phyloP scores from a whole-genome alignment of 2,329 filamentous ascomycete genomes.

The Pseudogymnoascus sp. region DNA sequence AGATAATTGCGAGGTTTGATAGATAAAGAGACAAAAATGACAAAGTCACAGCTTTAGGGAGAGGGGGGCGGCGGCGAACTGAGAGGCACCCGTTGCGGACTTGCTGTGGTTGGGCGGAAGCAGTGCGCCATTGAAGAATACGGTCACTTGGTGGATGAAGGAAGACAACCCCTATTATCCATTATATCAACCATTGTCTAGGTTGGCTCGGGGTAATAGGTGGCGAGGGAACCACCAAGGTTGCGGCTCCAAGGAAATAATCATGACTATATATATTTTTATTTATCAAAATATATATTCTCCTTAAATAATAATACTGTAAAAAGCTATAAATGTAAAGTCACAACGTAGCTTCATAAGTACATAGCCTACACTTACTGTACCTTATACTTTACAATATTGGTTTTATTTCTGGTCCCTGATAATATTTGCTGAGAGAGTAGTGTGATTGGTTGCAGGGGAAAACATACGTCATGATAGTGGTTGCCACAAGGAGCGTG shows the following conservation, averaged over 20 bases:
- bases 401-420: background rate
- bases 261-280: too few relatives aligned
- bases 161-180: background rate
- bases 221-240: background rate
- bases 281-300: too few relatives aligned
- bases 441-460: too few relatives aligned
- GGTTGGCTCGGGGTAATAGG: background rate
- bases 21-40: background rate
- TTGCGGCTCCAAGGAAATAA: background rate
- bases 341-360: background rate
- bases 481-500: background rate
- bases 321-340: too few relatives aligned
- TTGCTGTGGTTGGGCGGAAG: background rate
- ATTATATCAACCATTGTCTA: background rate
- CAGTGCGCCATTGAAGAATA: background rate
- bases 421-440: too few relatives aligned
- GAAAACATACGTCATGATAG: background rate
- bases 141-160: background rate
- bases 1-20: background rate
- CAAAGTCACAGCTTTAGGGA: background rate
- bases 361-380: too few relatives aligned
- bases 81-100: background rate
- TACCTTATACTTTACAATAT: too few relatives aligned
- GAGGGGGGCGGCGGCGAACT: too few relatives aligned
- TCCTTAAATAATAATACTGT: too few relatives aligned